Percentiles rank a stretch among this genome's conserved stretches.
These are phyloP conservation scores for Tetrahymena elliotti DNA, from an alignment of 73 alveolate species.

Conservation along the genomic window DNA sequence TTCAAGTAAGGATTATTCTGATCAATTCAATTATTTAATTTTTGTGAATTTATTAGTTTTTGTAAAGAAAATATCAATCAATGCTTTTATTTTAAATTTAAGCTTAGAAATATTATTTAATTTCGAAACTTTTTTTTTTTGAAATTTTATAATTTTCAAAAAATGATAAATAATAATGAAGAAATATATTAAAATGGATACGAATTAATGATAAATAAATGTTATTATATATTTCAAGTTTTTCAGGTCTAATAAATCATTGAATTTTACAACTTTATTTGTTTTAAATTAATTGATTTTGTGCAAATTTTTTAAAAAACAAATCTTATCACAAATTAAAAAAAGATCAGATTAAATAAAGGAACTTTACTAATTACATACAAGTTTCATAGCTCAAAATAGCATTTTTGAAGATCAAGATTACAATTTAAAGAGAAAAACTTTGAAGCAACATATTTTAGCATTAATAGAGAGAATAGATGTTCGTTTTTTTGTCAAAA, in stretches of 20 bases:
- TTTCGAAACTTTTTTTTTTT: not conserved
- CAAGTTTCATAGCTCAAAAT: not conserved
- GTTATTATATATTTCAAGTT: not conserved
- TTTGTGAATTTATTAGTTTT: no score
- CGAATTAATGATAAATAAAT: not conserved
- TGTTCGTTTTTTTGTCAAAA: conserved; percentile 34
- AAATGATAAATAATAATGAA: not conserved
- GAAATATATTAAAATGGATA: not conserved
- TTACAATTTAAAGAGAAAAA: not conserved
- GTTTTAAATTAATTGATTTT: not conserved
- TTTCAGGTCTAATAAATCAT: not conserved
- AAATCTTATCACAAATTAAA: not conserved
- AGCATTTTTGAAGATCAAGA: not conserved
- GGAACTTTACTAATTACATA: not conserved
- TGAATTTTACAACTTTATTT: not conserved
- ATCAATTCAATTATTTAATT: no score
- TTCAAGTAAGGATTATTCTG: no score
- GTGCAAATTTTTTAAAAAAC: not conserved
- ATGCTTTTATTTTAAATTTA: no score
- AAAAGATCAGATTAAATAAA: not conserved
- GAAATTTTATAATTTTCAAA: not conserved
- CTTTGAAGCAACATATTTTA: not conserved
- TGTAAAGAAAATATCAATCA: no score
- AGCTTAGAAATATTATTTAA: not conserved
- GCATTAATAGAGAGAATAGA: not conserved